These are phyloP conservation scores for Ashbya aceris DNA, from an alignment of 1,139 yeast species.

Conservation along the genomic window DNA sequence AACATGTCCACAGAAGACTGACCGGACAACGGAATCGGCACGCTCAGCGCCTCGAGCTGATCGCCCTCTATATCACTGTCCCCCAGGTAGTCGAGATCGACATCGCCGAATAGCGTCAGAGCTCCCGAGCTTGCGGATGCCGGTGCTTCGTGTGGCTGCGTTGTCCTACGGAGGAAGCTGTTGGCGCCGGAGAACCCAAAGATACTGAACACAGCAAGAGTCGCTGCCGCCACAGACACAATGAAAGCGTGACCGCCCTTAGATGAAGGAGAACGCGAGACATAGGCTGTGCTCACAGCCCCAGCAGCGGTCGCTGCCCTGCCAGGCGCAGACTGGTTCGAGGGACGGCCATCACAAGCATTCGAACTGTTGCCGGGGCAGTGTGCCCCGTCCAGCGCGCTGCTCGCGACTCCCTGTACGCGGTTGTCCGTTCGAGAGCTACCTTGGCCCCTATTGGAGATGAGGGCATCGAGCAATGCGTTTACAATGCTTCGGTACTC, in stretches of 20 bases:
- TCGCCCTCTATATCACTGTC: conserved; percentile 1
- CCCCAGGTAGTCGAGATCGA: neutral
- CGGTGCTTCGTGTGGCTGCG: too few relatives aligned
- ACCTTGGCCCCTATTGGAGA: too few relatives aligned
- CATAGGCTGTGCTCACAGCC: neutral
- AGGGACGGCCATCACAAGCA: too few relatives aligned
- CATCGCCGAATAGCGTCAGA: neutral
- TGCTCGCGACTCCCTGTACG: too few relatives aligned
- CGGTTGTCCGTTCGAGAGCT: too few relatives aligned
- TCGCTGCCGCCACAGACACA: conserved; percentile 1
- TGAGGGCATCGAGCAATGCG: too few relatives aligned
- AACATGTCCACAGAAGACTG: neutral
- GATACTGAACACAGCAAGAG: neutral
- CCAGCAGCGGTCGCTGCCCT: neutral
- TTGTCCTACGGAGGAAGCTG: too few relatives aligned
- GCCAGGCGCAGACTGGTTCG: too few relatives aligned
- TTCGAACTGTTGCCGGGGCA: too few relatives aligned
- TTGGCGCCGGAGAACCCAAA: neutral
- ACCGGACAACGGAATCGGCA: neutral
- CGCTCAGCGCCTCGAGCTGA: neutral
- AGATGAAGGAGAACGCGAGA: neutral
- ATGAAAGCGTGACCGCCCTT: neutral
- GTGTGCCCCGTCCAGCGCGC: too few relatives aligned
- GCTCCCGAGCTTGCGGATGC: too few relatives aligned
- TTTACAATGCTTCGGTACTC: too few relatives aligned